These are phyloP conservation scores for Discostella stelligera DNA, from an alignment of 352 stramenopile species.

Conservation along the genomic window DNA sequence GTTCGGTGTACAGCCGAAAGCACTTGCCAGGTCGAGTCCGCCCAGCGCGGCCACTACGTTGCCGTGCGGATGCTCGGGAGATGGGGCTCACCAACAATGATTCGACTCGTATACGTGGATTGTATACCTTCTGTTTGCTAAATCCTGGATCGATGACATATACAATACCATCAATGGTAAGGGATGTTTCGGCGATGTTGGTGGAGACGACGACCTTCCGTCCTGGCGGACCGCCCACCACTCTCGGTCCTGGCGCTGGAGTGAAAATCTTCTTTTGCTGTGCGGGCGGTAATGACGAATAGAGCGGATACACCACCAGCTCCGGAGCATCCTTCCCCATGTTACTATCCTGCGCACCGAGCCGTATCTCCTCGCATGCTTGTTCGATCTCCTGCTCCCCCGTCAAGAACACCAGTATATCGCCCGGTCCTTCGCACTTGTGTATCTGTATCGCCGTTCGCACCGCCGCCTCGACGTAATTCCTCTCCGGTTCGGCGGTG, in stretches of 20 bases:
- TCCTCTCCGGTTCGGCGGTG: slow-evolving; percentile 93
- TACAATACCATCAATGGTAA: slow-evolving; percentile 93
- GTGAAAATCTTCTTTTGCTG: slow-evolving; percentile 93
- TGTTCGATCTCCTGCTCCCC: slow-evolving; percentile 98
- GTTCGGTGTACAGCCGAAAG: slow-evolving; percentile 98
- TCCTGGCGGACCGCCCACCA: slow-evolving; percentile 84
- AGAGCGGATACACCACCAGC: slow-evolving; percentile 91
- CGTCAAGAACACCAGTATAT: slow-evolving; percentile 99
- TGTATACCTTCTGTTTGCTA: slow-evolving; percentile 99
- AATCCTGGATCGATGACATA: slow-evolving; percentile 99
- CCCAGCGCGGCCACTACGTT: slow-evolving; percentile 93
- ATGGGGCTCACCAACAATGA: slow-evolving; percentile 98
- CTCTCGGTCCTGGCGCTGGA: slow-evolving; percentile 80
- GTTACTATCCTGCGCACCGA: slow-evolving; percentile 69
- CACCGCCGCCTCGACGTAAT: slow-evolving; percentile 94
- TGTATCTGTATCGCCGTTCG: slow-evolving; percentile 92
- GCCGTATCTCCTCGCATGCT: slow-evolving; percentile 87
- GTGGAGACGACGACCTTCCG: slow-evolving; percentile 56
- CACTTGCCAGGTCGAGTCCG: slow-evolving; percentile 96
- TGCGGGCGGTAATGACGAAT: slow-evolving; percentile 91
- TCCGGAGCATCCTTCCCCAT: slow-evolving; percentile 78
- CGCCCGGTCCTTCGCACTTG: slow-evolving; percentile 93
- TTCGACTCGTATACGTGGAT: slow-evolving; percentile 97
- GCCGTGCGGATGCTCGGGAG: slow-evolving; percentile 92
- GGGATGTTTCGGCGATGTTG: slow-evolving; percentile 97